Evolutionary conservation across 345 rosid species (phyloP), one percentile per base, ranked within the genome.

Genomic region (Gossypium turneri): DNA sequence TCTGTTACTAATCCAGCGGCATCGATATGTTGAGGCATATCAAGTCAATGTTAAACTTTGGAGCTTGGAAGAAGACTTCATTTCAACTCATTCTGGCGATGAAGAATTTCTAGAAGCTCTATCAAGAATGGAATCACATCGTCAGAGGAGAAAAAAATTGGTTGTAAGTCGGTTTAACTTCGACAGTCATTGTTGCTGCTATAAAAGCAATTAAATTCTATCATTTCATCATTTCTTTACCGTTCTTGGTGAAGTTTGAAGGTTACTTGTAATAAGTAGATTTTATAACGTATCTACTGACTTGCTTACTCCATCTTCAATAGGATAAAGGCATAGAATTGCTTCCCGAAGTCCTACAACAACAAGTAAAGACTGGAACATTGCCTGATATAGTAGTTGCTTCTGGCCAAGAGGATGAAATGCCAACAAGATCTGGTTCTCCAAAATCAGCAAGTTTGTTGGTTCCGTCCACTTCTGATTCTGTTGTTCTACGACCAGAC

Each of bases 21-120:
- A 84, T 82, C 88, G 94, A 75, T 96, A 93, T 84, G 84, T 86
- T 41, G 90, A 93, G 82, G 98, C 99, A 73, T 89, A 85, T 83
- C 91, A 85, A 81, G 88, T 92, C 66, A 85, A 92, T 85, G 80
- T 72, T 66, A 87, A 77, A 77, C 95, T 96, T 79, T 88, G 88
- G 81, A 81, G 65, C 53, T 66, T 83, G 77, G 99, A 92, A 88
- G 81, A 87, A 82, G 87, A 85, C 24, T 92, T 86, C 59, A 20
- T 88, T 71, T 85, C 87, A 7, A 81, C 74, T 72, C 80, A 81
- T 69, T 60, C 78, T 24, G 61, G 72, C 22, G 59, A 75, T 74
- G 92, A 88, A 83, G 92, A 84, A 72, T 82, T 84, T 76, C 19
- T 89, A 83, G 93, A 84, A 73, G 82, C 82, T 75, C 27, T 90